These are phyloP conservation scores for Scheffersomyces insectosa DNA, from an alignment of 1,139 yeast species.

Conservation along the genomic window DNA sequence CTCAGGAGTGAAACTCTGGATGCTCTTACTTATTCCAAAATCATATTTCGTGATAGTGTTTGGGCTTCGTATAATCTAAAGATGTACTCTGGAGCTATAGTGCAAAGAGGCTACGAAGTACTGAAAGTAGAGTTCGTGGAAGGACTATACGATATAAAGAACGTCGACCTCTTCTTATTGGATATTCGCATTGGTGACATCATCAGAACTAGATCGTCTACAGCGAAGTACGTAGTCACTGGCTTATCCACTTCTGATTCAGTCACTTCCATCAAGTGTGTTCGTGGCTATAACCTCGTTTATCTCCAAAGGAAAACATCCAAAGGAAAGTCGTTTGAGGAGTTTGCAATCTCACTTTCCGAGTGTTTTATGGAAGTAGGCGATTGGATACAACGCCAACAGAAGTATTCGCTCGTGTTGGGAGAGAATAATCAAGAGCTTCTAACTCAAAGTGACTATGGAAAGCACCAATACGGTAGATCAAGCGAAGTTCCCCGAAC, in stretches of 20 bases:
- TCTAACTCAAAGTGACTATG: constrained; percentile 4
- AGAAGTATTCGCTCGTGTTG: constrained; percentile 13
- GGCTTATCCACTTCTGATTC: constrained; percentile 33
- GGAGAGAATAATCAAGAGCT: constrained; percentile 1
- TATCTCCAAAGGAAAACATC: constrained; percentile 27
- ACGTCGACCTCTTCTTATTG: constrained; percentile 29
- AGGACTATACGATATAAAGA: constrained; percentile 29
- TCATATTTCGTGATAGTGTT: constrained; percentile 25
- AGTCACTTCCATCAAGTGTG: constrained; percentile 41
- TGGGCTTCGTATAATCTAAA: constrained; percentile 41
- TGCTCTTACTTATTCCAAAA: constrained; percentile 17
- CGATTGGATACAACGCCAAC: constrained; percentile 46
- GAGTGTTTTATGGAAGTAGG: constrained; percentile 36
- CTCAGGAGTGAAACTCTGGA: constrained; percentile 23
- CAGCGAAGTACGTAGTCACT: constrained; percentile 36
- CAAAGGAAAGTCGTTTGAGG: constrained; percentile 13
- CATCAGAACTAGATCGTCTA: constrained; percentile 19
- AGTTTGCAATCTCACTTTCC: constrained; percentile 15
- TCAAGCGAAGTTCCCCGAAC: not conserved
- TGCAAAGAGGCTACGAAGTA: constrained; percentile 18
- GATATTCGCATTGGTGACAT: constrained; percentile 41
- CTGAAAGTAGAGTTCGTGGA: constrained; percentile 38
- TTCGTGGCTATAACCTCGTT: constrained; percentile 59
- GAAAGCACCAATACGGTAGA: too few relatives aligned
- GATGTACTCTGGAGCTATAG: constrained; percentile 34